Evolutionary conservation across 345 rosid genomes (phyloP).

Genomic region (Murraya koenigii): DNA sequence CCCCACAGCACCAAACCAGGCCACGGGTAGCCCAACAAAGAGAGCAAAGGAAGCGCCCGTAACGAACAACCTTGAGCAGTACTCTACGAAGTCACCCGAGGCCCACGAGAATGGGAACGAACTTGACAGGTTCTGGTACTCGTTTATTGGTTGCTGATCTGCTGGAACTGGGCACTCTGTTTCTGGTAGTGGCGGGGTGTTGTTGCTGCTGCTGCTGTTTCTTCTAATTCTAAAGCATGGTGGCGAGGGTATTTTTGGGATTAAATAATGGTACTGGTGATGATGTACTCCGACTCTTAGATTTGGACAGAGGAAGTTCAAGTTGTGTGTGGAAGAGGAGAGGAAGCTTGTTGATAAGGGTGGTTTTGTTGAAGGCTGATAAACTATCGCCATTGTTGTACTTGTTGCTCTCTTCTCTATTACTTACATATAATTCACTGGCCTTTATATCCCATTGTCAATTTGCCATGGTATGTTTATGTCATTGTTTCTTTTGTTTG

Average conservation of each 20-base stretch:
- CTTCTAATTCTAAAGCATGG: slow-evolving; percentile 10
- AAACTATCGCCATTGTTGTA: not conserved
- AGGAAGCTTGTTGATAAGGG: slow-evolving; percentile 27
- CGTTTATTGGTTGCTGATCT: slow-evolving; percentile 86
- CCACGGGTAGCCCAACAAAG: slow-evolving; percentile 73
- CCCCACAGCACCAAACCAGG: slow-evolving; percentile 76
- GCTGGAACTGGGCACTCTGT: slow-evolving; percentile 82
- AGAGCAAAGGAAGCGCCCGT: slow-evolving; percentile 73
- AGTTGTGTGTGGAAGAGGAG: slow-evolving; percentile 17
- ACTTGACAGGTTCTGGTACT: slow-evolving; percentile 72
- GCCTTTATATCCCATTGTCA: not conserved
- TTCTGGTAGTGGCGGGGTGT: slow-evolving; percentile 52
- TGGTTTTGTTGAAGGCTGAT: slow-evolving; percentile 5
- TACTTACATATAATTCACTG: not conserved
- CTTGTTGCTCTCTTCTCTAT: not conserved
- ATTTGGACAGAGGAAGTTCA: slow-evolving; percentile 5
- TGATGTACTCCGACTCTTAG: not conserved
- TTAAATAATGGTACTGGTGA: slow-evolving; percentile 15
- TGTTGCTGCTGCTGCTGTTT: slow-evolving; percentile 57
- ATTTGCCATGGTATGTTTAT: no score
- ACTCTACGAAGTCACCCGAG: slow-evolving; percentile 52
- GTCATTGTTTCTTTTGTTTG: no score
- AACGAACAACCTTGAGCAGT: slow-evolving; percentile 53
- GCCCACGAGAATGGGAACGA: slow-evolving; percentile 93
- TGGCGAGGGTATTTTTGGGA: slow-evolving; percentile 15